phyloP scores from a whole-genome alignment of 139 green algal species.

The Chlamydomonas sphaeroides region DNA sequence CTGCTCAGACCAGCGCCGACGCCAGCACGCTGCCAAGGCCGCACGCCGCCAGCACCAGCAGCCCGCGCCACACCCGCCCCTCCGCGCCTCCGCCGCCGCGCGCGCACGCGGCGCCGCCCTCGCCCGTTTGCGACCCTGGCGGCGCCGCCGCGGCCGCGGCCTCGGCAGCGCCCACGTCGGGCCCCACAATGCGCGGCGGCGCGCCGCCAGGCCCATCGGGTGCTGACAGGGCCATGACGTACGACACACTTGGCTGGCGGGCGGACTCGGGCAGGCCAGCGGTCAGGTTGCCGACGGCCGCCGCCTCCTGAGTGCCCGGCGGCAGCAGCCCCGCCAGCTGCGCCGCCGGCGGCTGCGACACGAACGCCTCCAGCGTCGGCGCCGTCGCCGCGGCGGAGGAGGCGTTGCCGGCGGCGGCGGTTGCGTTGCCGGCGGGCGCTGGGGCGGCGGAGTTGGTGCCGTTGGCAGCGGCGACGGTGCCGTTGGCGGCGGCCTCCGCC shows the following conservation, averaged over 20 bases:
- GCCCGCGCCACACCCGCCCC: background rate
- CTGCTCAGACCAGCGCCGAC: too few species aligned
- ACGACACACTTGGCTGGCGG: background rate
- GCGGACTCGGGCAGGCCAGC: constrained; percentile 18
- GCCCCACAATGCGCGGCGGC: background rate
- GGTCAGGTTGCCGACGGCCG: background rate
- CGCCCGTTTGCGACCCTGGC: background rate
- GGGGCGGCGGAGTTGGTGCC: too few species aligned
- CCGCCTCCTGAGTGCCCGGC: background rate
- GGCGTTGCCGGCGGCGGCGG: background rate
- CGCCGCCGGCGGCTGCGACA: background rate
- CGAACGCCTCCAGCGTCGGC: background rate
- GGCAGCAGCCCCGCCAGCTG: constrained; percentile 9
- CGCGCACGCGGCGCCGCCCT: background rate
- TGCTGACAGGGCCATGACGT: constrained; percentile 3
- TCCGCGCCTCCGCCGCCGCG: background rate
- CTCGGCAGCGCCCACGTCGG: background rate
- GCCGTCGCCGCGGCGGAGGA: background rate
- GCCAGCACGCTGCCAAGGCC: too few species aligned
- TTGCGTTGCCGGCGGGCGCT: too few species aligned
- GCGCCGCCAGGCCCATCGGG: background rate
- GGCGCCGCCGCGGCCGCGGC: too few species aligned
- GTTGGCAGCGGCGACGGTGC: too few species aligned
- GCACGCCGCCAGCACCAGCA: background rate
- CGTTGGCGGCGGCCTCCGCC: background rate